Base-by-base conservation (phyloP, 2,329 filamentous ascomycete species). In the Periconia sp. region DNA sequence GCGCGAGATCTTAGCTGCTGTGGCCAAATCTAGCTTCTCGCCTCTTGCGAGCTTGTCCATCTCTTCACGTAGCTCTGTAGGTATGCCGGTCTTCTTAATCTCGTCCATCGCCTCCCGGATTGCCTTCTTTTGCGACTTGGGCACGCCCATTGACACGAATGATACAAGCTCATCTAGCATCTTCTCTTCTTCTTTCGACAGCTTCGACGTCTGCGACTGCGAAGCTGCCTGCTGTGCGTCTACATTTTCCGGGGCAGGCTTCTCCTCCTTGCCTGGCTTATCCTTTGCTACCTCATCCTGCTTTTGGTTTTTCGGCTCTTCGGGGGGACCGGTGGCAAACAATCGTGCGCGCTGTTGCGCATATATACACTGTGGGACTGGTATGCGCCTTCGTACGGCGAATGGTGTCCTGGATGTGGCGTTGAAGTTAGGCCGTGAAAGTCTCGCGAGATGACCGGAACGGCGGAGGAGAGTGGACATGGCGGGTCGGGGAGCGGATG, bases 401-500 rank as follows among this genome's bases (percentile, higher is more conserved):
- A 60, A 54, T 29, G 74, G 73, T 50, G 75, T 71, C 61, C 77
- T 75, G 40, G 79, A 70, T 48, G 78, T 71, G 59, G 74, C 72
- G 63, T 78, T 77, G 62, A 80, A 73, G 54, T 78, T 78, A 56
- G 79, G 73, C 69, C 79, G 80, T 46, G 82, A 80, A 63, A 83
- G 76, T 68, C 81, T 79, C 72, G 82, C 81, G 66, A 88, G 73
- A 69, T 82, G 80, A 75, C 82, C 81, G 68, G 85, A 80, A 70
- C 83, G 82, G 69, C 84, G 81, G 56, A 87, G 73, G 62, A 85
- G 75, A 61, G 82, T 81, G 68, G 83, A 84, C 85, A 88, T 88
- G 71, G 68, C 76, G 72, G 68, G 69, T 61, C 16, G 32, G 48
- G 44, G 28, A 46, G 37, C 31, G 38, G 29, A 43, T 32, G 43